Conservation (phyloP, 768 basidiomycete species). For the Boletus reticuloceps region DNA sequence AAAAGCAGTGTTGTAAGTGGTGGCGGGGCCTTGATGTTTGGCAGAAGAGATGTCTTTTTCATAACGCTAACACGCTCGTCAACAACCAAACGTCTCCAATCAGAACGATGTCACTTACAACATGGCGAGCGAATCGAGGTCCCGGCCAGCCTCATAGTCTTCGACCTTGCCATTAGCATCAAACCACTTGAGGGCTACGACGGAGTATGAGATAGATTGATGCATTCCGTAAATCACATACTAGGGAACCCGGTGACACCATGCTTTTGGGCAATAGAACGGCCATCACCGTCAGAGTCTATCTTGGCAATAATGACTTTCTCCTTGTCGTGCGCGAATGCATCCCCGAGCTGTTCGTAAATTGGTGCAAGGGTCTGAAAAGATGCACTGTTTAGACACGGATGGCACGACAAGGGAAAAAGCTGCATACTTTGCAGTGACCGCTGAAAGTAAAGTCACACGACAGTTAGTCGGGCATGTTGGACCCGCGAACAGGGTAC, state of each 20-base stretch:
- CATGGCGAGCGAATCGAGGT: slow-evolving; percentile 68
- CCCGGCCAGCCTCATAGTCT: slow-evolving; percentile 75
- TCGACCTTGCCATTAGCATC: slow-evolving; percentile 61
- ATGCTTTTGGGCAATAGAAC: slow-evolving; percentile 70
- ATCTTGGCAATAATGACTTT: slow-evolving; percentile 90
- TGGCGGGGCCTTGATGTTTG: slow-evolving; percentile 84
- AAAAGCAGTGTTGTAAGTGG: slow-evolving; percentile 68
- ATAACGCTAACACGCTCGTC: slow-evolving; percentile 52
- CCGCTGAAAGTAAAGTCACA: slow-evolving; percentile 44
- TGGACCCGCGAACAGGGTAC: neutral
- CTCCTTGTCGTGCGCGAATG: slow-evolving; percentile 73
- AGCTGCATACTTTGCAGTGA: slow-evolving; percentile 74
- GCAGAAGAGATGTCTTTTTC: slow-evolving; percentile 74
- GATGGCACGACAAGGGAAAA: neutral
- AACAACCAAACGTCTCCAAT: neutral
- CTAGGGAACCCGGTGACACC: slow-evolving; percentile 86
- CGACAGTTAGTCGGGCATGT: neutral
- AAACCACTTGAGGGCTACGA: slow-evolving; percentile 88
- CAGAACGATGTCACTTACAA: slow-evolving; percentile 53
- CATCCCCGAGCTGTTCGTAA: slow-evolving; percentile 88
- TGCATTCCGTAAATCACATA: slow-evolving; percentile 37
- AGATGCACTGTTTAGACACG: neutral
- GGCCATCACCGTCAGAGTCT: slow-evolving; percentile 87
- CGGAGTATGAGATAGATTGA: slow-evolving; percentile 7
- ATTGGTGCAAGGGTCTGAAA: slow-evolving; percentile 81